These are phyloP conservation scores for Candida sanyiensis DNA, from an alignment of 805 yeast genomes.

Conservation along the genomic window DNA sequence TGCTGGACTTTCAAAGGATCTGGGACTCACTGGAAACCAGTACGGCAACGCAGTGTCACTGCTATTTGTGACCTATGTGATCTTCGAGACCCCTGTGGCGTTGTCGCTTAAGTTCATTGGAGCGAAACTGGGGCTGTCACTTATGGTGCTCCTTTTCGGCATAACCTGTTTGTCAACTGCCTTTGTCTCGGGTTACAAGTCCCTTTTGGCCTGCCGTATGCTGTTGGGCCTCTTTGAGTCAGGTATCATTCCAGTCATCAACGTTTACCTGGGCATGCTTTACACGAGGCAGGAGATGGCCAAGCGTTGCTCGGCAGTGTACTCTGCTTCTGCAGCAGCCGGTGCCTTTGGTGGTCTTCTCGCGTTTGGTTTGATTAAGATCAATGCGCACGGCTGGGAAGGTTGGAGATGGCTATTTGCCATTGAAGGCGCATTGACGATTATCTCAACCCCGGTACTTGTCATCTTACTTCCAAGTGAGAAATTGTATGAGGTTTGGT, in stretches of 20 bases:
- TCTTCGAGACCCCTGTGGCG: slow-evolving; percentile 36
- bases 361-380: slow-evolving; percentile 39
- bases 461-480: slow-evolving; percentile 35
- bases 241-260: slow-evolving; percentile 45
- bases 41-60: slow-evolving; percentile 41
- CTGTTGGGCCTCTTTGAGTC: slow-evolving; percentile 49
- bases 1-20: slow-evolving; percentile 42
- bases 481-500: slow-evolving; percentile 31
- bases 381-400: slow-evolving; percentile 33
- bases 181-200: slow-evolving; percentile 36
- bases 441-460: slow-evolving; percentile 32
- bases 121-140: slow-evolving; percentile 29
- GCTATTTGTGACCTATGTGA: slow-evolving; percentile 40
- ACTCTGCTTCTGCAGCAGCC: slow-evolving; percentile 27
- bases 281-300: slow-evolving; percentile 46
- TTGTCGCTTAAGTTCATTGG: slow-evolving; percentile 32
- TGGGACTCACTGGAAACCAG: slow-evolving; percentile 34
- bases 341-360: slow-evolving; percentile 55
- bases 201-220: slow-evolving; percentile 41
- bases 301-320: slow-evolving; percentile 31
- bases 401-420: slow-evolving; percentile 50
- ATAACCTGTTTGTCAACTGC: slow-evolving; percentile 37
- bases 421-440: slow-evolving; percentile 43
- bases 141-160: slow-evolving; percentile 34
- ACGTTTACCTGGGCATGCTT: slow-evolving; percentile 41